These are phyloP conservation scores for Huntiella decipiens DNA, from an alignment of 2,329 filamentous ascomycete species.

Conservation along the genomic window DNA sequence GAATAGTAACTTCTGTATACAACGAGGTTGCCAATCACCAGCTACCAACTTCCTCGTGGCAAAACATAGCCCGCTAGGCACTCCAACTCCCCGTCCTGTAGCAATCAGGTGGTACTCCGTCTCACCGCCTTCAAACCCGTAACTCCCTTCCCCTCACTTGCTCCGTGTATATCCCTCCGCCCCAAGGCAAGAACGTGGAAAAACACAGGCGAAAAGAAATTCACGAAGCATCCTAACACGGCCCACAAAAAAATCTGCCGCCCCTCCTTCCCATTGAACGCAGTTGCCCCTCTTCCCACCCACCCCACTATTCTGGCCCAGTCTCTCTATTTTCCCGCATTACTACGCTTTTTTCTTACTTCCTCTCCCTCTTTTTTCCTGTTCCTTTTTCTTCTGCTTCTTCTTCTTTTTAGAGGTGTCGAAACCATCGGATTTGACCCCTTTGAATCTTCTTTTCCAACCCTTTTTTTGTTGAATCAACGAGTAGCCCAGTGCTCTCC, in stretches of 20 bases:
- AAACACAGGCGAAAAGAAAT: background rate
- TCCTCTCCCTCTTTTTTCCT: slow-evolving; percentile 2
- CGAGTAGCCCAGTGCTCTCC: slow-evolving; percentile 13
- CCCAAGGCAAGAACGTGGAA: background rate
- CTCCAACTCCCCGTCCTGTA: too few relatives aligned
- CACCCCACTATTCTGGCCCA: slow-evolving; percentile 5
- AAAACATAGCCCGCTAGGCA: too few relatives aligned
- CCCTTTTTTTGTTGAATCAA: slow-evolving; percentile 16
- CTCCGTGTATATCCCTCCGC: too few relatives aligned
- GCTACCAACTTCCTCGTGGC: too few relatives aligned
- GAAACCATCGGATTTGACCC: slow-evolving; percentile 11
- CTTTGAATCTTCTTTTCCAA: slow-evolving; percentile 12
- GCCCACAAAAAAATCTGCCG: slow-evolving; percentile 10
- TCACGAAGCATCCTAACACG: background rate
- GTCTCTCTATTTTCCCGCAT: slow-evolving; percentile 9
- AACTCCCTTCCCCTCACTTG: too few relatives aligned
- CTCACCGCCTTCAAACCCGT: too few relatives aligned
- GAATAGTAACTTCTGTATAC: too few relatives aligned
- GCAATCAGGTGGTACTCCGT: too few relatives aligned
- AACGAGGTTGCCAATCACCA: too few relatives aligned
- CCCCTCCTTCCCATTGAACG: slow-evolving; percentile 9
- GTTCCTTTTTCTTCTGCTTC: slow-evolving; percentile 8
- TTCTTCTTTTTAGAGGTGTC: slow-evolving; percentile 10
- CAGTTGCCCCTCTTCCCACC: slow-evolving; percentile 9
- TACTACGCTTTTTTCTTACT: background rate